Evolutionary conservation across 108 stramenopile species (phyloP).

Genomic region (Craspedostauros australis): DNA sequence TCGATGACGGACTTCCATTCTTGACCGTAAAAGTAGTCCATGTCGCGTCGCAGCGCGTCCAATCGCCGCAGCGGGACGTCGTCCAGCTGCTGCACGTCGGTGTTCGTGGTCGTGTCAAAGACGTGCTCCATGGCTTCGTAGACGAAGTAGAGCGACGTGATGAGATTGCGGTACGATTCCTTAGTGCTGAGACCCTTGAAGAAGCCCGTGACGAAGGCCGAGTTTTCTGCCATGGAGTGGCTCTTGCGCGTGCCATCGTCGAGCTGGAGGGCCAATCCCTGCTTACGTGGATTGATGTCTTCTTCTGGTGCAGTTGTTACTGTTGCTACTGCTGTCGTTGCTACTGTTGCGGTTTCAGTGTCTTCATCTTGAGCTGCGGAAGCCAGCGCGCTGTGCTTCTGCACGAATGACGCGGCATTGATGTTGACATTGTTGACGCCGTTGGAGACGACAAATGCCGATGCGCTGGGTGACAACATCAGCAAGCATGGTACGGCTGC

Average conservation of each 20-base stretch:
- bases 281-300: conserved; percentile 29
- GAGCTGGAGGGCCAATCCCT: conserved; percentile 33
- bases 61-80: conserved; percentile 37
- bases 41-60: conserved; percentile 32
- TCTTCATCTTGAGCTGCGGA: too few relatives aligned
- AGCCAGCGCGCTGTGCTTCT: too few relatives aligned
- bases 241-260: conserved; percentile 61
- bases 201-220: conserved; percentile 60
- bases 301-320: background rate
- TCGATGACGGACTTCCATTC: conserved; percentile 24
- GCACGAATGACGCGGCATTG: too few relatives aligned
- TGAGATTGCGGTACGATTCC: conserved; percentile 29
- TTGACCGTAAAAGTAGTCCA: conserved; percentile 58
- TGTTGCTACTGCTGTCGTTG: background rate
- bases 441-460: too few relatives aligned
- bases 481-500: too few relatives aligned
- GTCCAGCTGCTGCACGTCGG: conserved; percentile 20
- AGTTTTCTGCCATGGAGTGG: conserved; percentile 54
- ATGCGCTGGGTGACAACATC: too few relatives aligned
- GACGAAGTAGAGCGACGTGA: conserved; percentile 51
- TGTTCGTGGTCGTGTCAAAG: conserved; percentile 21
- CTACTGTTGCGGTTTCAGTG: too few relatives aligned
- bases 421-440: too few relatives aligned
- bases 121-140: conserved; percentile 51
- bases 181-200: conserved; percentile 48